phyloP scores from a whole-genome alignment of 2,329 filamentous ascomycete species.

The Cordyceps tenuipes region DNA sequence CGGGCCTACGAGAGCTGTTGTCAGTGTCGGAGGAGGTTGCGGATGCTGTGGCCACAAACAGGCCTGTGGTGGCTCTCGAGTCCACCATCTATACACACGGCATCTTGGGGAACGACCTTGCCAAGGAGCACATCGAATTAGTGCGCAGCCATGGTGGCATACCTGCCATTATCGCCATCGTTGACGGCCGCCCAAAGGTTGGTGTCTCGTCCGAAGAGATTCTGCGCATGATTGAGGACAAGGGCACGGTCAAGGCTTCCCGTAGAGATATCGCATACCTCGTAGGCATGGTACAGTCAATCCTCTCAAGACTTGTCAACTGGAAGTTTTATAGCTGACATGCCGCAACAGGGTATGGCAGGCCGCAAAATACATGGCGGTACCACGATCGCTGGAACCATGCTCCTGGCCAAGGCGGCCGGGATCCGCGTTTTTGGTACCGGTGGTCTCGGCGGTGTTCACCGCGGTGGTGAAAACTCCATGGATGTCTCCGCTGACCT shows the following conservation, averaged over 20 bases:
- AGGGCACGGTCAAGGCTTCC: constrained; percentile 73
- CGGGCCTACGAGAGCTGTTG: constrained; percentile 40
- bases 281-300: constrained; percentile 57
- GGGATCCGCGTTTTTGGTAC: constrained; percentile 92
- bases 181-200: constrained; percentile 75
- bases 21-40: constrained; percentile 74
- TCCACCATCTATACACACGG: constrained; percentile 97
- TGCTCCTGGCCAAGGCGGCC: constrained; percentile 77
- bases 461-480: constrained; percentile 74
- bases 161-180: constrained; percentile 82
- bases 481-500: constrained; percentile 95
- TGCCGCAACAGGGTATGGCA: constrained; percentile 43
- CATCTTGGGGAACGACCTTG: constrained; percentile 61
- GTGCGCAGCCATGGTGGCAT: constrained; percentile 75
- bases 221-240: constrained; percentile 57
- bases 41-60: constrained; percentile 63
- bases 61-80: constrained; percentile 86
- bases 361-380: constrained; percentile 72
- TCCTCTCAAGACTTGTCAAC: background rate
- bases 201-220: constrained; percentile 69
- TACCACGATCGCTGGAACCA: constrained; percentile 89
- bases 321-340: background rate
- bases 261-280: constrained; percentile 79
- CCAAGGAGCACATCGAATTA: constrained; percentile 75
- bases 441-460: constrained; percentile 88